phyloP scores from a whole-genome alignment of 345 rosid species.

The Balakata baccata region DNA sequence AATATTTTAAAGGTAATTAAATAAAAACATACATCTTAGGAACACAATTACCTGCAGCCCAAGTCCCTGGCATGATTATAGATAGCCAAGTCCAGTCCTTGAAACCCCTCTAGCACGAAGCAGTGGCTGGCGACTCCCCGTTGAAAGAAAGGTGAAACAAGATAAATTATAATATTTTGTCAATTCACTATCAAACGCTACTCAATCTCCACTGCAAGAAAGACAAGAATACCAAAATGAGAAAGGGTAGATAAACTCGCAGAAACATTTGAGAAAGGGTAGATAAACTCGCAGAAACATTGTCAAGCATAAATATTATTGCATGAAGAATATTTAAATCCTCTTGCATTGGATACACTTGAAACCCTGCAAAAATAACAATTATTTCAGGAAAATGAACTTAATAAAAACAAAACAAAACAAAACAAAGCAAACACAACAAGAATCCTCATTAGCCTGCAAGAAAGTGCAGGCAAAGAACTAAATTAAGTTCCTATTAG shows the following conservation, averaged over 20 bases:
- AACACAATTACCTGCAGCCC: neutral
- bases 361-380: conserved; percentile 70
- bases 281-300: neutral
- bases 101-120: conserved; percentile 1
- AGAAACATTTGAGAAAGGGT: neutral
- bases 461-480: conserved; percentile 17
- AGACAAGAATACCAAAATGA: conserved; percentile 22
- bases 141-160: neutral
- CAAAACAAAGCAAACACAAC: conserved; percentile 9
- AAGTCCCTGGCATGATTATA: neutral
- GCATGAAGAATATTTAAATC: conserved; percentile 31
- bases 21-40: neutral
- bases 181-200: neutral
- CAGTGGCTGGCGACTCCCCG: neutral
- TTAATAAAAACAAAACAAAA: conserved; percentile 17
- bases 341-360: conserved; percentile 53
- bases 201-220: conserved; percentile 11
- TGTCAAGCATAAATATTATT: conserved; percentile 18
- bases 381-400: conserved; percentile 41
- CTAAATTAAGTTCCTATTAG: conserved; percentile 19
- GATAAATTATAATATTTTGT: neutral
- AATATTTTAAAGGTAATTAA: neutral
- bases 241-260: conserved; percentile 4
- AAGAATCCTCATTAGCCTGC: conserved; percentile 34
- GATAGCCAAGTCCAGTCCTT: neutral